These are phyloP conservation scores for Diaporthe ilicicola DNA, from an alignment of 2,329 filamentous ascomycete species.

Conservation along the genomic window DNA sequence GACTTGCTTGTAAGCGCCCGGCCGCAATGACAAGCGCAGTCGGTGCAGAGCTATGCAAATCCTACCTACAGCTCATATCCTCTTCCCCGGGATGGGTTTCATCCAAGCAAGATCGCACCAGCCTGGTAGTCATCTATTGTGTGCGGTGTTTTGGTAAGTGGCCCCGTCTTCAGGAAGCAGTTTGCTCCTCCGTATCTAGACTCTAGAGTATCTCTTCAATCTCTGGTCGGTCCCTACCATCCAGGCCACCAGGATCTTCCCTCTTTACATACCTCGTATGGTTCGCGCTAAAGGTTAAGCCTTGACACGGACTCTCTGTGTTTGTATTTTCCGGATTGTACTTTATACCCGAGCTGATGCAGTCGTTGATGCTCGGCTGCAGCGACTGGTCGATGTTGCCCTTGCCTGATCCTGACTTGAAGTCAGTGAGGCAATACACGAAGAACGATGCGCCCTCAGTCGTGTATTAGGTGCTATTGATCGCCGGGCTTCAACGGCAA, in stretches of 20 bases:
- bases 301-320: constrained; percentile 1
- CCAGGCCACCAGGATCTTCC: not conserved
- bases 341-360: not conserved
- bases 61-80: not conserved
- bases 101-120: constrained; percentile 10
- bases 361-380: constrained; percentile 2
- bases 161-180: constrained; percentile 18
- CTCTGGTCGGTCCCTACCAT: too few species aligned
- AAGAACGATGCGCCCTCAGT: not conserved
- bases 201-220: not conserved
- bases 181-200: constrained; percentile 6
- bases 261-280: not conserved
- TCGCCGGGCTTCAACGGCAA: constrained; percentile 15
- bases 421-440: constrained; percentile 11
- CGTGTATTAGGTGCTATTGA: constrained; percentile 18
- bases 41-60: not conserved
- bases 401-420: not conserved
- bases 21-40: not conserved
- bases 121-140: constrained; percentile 1
- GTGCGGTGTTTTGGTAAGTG: constrained; percentile 3
- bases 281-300: constrained; percentile 22
- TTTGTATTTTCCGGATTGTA: not conserved
- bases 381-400: constrained; percentile 13
- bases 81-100: not conserved
- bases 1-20: not conserved